phyloP scores from a whole-genome alignment of 805 yeast genomes.

The Myxozyma sirexii region DNA sequence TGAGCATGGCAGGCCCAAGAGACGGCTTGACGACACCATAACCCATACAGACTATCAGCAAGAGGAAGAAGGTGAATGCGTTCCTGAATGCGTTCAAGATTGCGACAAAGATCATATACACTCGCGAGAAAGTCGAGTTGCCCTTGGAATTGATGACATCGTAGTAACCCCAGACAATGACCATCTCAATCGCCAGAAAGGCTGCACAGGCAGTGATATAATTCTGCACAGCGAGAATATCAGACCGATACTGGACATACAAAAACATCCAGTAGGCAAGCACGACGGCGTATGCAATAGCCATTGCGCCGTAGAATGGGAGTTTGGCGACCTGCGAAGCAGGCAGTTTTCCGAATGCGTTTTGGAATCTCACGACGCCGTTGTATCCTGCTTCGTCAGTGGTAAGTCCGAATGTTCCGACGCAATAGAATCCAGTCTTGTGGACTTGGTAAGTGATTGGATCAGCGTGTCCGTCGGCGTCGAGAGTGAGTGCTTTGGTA shows the following conservation, averaged over 20 bases:
- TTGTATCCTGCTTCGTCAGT: constrained; percentile 50
- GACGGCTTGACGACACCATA: constrained; percentile 89
- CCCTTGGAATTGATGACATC: constrained; percentile 74
- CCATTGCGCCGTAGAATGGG: constrained; percentile 82
- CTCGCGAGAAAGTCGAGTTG: constrained; percentile 57
- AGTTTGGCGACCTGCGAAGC: constrained; percentile 91
- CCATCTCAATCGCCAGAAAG: constrained; percentile 79
- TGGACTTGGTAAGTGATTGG: constrained; percentile 63
- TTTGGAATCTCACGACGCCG: constrained; percentile 80
- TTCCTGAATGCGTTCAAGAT: constrained; percentile 77
- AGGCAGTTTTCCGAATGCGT: constrained; percentile 85
- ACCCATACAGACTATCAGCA: constrained; percentile 84
- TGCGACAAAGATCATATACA: constrained; percentile 77
- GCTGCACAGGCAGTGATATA: constrained; percentile 84
- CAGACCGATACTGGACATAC: constrained; percentile 81
- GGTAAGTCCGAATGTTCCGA: constrained; percentile 63
- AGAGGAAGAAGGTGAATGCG: constrained; percentile 83
- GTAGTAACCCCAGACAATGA: constrained; percentile 88
- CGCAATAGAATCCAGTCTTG: constrained; percentile 90
- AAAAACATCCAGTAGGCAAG: constrained; percentile 83
- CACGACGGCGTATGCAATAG: constrained; percentile 79
- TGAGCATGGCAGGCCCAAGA: constrained; percentile 76
- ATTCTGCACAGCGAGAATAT: constrained; percentile 84
- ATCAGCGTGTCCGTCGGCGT: constrained; percentile 56
- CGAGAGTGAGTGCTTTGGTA: constrained; percentile 43